Conservation (phyloP, 192 early-diverging fungal species). For the Coemansia asiatica region DNA sequence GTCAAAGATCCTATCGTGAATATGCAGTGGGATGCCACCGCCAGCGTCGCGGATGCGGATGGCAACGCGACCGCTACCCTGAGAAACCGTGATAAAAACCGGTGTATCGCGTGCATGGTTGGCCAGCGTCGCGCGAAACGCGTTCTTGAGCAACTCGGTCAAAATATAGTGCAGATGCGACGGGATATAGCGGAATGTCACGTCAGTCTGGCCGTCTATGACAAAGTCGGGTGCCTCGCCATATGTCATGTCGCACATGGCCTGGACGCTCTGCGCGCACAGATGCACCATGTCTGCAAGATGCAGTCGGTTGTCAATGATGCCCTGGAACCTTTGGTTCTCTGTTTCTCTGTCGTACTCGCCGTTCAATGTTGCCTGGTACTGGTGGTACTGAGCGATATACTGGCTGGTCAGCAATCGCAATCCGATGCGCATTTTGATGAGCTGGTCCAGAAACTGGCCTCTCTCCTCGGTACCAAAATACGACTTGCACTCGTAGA, state of each 20-base stretch:
- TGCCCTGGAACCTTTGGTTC: conserved; percentile 23
- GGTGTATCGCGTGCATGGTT: too few relatives aligned
- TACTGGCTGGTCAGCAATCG: conserved; percentile 85
- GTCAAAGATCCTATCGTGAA: conserved; percentile 75
- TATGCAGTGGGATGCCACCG: conserved; percentile 76
- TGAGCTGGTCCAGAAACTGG: conserved; percentile 77
- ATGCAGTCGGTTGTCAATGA: conserved; percentile 20
- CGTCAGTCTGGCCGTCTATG: conserved; percentile 46
- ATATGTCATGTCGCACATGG: conserved; percentile 85
- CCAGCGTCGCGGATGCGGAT: conserved; percentile 83
- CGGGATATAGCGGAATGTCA: conserved; percentile 63
- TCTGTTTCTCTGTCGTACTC: neutral
- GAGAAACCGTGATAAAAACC: conserved; percentile 74
- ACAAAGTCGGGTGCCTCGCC: conserved; percentile 69
- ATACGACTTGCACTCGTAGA: conserved; percentile 79
- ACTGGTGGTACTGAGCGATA: conserved; percentile 63
- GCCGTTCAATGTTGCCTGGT: conserved; percentile 2
- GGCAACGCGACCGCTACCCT: conserved; percentile 67
- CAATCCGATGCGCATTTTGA: conserved; percentile 82
- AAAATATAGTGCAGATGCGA: conserved; percentile 88
- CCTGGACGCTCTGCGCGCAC: conserved; percentile 69
- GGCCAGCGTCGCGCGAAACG: conserved; percentile 75
- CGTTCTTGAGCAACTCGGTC: conserved; percentile 84
- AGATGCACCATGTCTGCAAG: conserved; percentile 53
- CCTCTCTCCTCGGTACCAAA: conserved; percentile 64